Evolutionary conservation across 805 yeast species (phyloP), one percentile per base, ranked within the genome.

Genomic region (Ogataea naganishii): DNA sequence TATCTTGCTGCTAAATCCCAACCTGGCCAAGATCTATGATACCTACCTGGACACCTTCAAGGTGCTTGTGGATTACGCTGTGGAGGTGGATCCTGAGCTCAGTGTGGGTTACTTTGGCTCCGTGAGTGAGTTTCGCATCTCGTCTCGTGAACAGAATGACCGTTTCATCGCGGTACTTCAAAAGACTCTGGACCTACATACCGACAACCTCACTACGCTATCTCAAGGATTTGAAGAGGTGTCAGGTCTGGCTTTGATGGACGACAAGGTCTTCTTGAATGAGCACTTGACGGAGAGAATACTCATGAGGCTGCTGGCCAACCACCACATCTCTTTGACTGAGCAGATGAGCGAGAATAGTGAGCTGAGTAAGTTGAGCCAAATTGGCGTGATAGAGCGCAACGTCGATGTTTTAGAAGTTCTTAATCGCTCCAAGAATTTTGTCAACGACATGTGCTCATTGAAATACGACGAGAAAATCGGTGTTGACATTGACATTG

Each of bases 1-100:
- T 51, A 68, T 88, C 41, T 85, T 80, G 27, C 79, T 86, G 33
- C 56, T 89, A 37, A 89, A 89, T 49, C 96, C 96, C 5, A 75
- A 83, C 44, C 78, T 89, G 30, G 80, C 89, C 8, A 73, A 72
- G 42, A 78, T 82, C 14, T 84, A 85, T 59, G 66, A 72, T 43
- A 56, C 78, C 27, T 89, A 89, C 57, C 59, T 84, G 38, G 64
- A 73, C 34, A 78, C 95, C 2, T 68, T 85, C 60, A 60, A 69
- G 29, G 60, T 69, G 5, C 43, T 77, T 29, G 43, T 69, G 15
- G 47, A 60, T 3, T 58, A 64, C 27, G 29, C 29, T 3, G 27
- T 24, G 14, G 33, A 30, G 13, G 6, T 41, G 4, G 19, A 32
- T 10, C 29, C 57, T 56, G 13, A 46, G 50, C 18, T 46, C 58